phyloP scores from a whole-genome alignment of 768 basidiomycete genomes.

The Lactifluus subvellereus region DNA sequence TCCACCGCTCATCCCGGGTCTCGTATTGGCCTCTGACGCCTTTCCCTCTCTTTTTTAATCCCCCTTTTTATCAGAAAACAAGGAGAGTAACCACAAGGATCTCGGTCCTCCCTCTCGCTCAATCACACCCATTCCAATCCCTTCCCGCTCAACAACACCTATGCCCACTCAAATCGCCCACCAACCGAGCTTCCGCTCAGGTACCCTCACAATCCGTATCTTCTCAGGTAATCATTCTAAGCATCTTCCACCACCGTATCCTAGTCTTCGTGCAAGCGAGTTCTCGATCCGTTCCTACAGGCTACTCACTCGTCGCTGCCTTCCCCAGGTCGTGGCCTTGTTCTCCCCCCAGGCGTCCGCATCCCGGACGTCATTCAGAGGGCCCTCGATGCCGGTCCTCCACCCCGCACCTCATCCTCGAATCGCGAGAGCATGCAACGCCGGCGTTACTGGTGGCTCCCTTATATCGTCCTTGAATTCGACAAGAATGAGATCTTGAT shows the following conservation, averaged over 20 bases:
- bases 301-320: neutral
- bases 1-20: slow-evolving; percentile 1
- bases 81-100: slow-evolving; percentile 53
- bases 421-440: slow-evolving; percentile 90
- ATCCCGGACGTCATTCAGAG: slow-evolving; percentile 83
- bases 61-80: slow-evolving; percentile 44
- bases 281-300: neutral
- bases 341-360: slow-evolving; percentile 68
- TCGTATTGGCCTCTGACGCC: neutral
- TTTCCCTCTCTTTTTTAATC: neutral
- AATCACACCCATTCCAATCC: slow-evolving; percentile 62
- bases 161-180: slow-evolving; percentile 35
- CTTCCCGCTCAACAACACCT: slow-evolving; percentile 72
- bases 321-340: slow-evolving; percentile 66
- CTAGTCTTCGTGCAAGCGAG: neutral
- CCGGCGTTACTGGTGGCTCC: slow-evolving; percentile 91
- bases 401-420: slow-evolving; percentile 45
- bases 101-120: slow-evolving; percentile 70
- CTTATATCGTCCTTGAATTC: slow-evolving; percentile 96
- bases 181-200: slow-evolving; percentile 60
- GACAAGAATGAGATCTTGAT: slow-evolving; percentile 97
- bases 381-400: slow-evolving; percentile 60
- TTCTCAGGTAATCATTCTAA: slow-evolving; percentile 63
- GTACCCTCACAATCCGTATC: slow-evolving; percentile 93
- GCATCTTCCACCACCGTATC: neutral